phyloP scores from a whole-genome alignment of 306 rosid species.

The Medicago arabica region DNA sequence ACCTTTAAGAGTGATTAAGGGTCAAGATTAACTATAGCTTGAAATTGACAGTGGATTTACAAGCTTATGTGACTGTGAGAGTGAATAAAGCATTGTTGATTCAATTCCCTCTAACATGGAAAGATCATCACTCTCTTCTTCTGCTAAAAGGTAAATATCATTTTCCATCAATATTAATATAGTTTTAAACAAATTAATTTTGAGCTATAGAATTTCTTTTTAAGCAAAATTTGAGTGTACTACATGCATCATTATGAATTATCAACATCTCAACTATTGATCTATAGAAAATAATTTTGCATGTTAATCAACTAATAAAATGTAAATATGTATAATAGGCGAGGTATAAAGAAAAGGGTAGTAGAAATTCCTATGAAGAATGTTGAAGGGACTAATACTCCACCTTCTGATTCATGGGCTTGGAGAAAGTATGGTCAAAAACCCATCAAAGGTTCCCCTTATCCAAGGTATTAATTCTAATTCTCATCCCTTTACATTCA shows the following conservation, averaged over 20 bases:
- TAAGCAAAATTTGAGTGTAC: too few species aligned
- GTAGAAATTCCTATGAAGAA: constrained; percentile 23
- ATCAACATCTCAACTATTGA: too few species aligned
- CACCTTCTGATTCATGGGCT: constrained; percentile 31
- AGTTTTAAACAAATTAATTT: background rate
- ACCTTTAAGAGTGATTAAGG: constrained; percentile 4
- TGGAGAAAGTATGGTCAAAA: constrained; percentile 29
- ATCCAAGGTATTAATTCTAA: background rate
- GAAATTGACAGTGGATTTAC: constrained; percentile 18
- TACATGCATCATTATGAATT: too few species aligned
- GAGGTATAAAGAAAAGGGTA: constrained; percentile 29
- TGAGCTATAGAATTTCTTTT: background rate
- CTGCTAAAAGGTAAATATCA: constrained; percentile 16
- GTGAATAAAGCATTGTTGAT: background rate
- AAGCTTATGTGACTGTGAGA: constrained; percentile 7
- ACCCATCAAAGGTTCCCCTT: constrained; percentile 30
- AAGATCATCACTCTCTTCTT: constrained; percentile 16
- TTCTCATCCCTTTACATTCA: background rate
- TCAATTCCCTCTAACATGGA: constrained; percentile 4
- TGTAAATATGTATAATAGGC: background rate
- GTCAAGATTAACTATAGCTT: background rate
- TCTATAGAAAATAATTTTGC: background rate
- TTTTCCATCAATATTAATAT: background rate
- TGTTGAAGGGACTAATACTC: constrained; percentile 14
- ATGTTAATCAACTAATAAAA: background rate